Evolutionary conservation across 371 early-diverging fungal species (phyloP), one percentile per base, ranked within the genome.

Genomic region (Apophysomyces trapeziformis): DNA sequence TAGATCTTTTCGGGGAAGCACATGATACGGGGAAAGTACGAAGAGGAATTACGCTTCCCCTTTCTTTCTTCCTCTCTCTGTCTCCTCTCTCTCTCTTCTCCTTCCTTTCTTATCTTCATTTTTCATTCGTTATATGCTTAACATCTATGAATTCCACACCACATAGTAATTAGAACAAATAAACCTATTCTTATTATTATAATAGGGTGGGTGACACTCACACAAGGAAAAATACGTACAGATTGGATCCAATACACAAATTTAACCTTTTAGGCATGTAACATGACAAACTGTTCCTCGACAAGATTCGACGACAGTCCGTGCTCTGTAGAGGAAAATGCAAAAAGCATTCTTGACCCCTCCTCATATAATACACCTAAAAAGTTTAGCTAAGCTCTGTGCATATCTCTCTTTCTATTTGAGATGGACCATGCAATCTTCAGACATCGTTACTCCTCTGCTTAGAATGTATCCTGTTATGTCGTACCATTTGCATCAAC

Each of bases 1-100:
- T 21, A 21, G 54, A 26, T 21, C 54, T 47, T 50, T 50, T 50
- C 54, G 54, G 54, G 54, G 54, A 50, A 50, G 54, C 54, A 50
- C 54, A 50, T 50, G 54, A 50, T 50, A 50, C 54, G 54, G 54
- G 21, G 54, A 50, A 50, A 50, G 54, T 43, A 43, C 5, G 21
- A 21, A 21, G 11, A 26, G 9, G n/a, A 50, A 50, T 50, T 3
- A 50, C 54, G 54, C 21, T 50, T 18, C 54, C 54, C 54, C 54
- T 21, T 21, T 11, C 21, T 11, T 21, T 11, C 54, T 21, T 50
- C 21, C 21, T 50, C 9, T 21, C 5, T 50, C 4, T n/a, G n/a
- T 50, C 8, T 50, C 47, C 2, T 9, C 18, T 16, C 16, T n/a
- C 47, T 47, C 9, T 47, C 18, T 14, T 47, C 54, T 21, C 16